A percentile compares a stretch with the other conserved stretches of the same genome.
phyloP scores from a whole-genome alignment of 371 early-diverging fungal genomes.

The Smittium culicis region DNA sequence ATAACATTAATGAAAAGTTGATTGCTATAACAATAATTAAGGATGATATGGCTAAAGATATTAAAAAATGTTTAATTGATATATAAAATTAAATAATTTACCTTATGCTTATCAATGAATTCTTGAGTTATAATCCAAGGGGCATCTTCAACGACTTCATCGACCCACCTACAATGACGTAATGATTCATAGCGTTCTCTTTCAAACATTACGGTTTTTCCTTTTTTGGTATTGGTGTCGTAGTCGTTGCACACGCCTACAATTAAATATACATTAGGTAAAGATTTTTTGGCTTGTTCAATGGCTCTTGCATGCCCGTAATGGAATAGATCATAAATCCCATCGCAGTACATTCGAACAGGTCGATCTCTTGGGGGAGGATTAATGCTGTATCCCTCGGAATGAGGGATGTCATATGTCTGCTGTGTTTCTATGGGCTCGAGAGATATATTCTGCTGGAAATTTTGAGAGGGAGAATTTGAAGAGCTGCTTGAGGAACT shows the following conservation, averaged over 20 bases:
- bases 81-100: slow-evolving; percentile 16
- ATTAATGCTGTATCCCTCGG: slow-evolving; percentile 22
- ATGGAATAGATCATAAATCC: slow-evolving; percentile 91
- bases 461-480: not conserved
- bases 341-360: slow-evolving; percentile 80
- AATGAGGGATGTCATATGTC: not conserved
- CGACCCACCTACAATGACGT: slow-evolving; percentile 92
- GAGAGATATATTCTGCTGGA: not conserved
- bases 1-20: too few relatives aligned
- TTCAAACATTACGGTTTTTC: slow-evolving; percentile 83
- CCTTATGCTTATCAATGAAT: slow-evolving; percentile 70
- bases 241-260: slow-evolving; percentile 84
- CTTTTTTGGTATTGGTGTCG: slow-evolving; percentile 74
- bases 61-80: not conserved
- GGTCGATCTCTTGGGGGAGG: slow-evolving; percentile 57
- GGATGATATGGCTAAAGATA: not conserved
- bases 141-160: slow-evolving; percentile 76
- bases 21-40: too few relatives aligned
- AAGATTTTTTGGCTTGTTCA: slow-evolving; percentile 85
- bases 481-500: not conserved
- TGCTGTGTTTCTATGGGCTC: not conserved
- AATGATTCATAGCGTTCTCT: slow-evolving; percentile 78
- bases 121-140: slow-evolving; percentile 85
- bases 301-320: slow-evolving; percentile 86
- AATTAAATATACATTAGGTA: slow-evolving; percentile 71